A percentile compares a stretch with the other conserved stretches of the same genome.
Evolutionary conservation across 2,329 filamentous ascomycete species (phyloP).

Genomic region (Alternaria triticina): DNA sequence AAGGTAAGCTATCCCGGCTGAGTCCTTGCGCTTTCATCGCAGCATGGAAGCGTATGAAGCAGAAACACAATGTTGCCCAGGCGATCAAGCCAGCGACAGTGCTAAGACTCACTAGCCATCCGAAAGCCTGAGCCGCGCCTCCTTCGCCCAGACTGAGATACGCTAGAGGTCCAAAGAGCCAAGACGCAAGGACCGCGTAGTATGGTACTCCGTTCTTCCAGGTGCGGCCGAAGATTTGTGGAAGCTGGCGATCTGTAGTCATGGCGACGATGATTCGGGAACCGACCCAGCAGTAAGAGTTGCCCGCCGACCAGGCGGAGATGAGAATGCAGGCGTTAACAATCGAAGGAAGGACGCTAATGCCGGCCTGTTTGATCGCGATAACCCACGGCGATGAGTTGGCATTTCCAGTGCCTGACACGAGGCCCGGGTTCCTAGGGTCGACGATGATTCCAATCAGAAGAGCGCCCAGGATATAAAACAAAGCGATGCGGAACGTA

Average conservation of each 20-base stretch:
- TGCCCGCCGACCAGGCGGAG: constrained; percentile 35
- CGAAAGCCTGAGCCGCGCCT: constrained; percentile 42
- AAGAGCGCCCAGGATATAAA: constrained; percentile 56
- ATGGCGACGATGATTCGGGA: constrained; percentile 33
- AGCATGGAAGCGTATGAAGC: constrained; percentile 72
- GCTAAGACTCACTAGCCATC: constrained; percentile 72
- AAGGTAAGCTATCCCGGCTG: constrained; percentile 64
- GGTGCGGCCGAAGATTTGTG: constrained; percentile 30
- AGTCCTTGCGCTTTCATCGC: constrained; percentile 70
- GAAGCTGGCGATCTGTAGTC: constrained; percentile 30
- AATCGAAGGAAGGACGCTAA: constrained; percentile 41
- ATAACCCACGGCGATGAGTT: constrained; percentile 61
- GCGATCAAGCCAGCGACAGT: constrained; percentile 67
- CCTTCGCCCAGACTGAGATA: constrained; percentile 75
- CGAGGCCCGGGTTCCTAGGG: constrained; percentile 50
- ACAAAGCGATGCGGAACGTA: constrained; percentile 54
- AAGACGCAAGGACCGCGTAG: constrained; percentile 67
- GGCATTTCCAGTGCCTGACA: constrained; percentile 41
- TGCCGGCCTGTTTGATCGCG: constrained; percentile 55
- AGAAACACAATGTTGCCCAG: constrained; percentile 61
- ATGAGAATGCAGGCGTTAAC: constrained; percentile 35
- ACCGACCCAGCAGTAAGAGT: constrained; percentile 34
- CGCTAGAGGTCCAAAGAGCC: constrained; percentile 60
- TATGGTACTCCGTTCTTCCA: constrained; percentile 72
- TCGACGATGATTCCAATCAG: constrained; percentile 64